A percentile compares a stretch with the other conserved stretches of the same genome.
Conservation (phyloP, 805 yeast genomes). For the Metschnikowia anglica region DNA sequence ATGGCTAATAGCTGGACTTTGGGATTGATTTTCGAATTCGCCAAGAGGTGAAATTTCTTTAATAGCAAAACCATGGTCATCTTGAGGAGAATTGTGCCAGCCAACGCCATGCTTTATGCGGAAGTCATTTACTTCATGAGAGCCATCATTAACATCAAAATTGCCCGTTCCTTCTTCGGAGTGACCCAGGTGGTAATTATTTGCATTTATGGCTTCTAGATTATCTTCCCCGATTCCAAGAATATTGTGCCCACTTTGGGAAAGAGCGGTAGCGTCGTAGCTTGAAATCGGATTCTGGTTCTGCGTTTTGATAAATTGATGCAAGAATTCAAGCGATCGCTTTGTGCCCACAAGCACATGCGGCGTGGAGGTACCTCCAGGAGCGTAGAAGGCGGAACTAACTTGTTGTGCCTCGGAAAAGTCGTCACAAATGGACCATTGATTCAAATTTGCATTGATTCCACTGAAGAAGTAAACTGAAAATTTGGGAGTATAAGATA, state of each 20-base stretch:
- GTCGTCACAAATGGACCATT: constrained; percentile 82
- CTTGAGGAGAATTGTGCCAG: constrained; percentile 14
- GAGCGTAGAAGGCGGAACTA: constrained; percentile 57
- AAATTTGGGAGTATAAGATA: constrained; percentile 68
- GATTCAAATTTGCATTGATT: constrained; percentile 52
- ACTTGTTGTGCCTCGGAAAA: constrained; percentile 84
- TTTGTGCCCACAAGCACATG: constrained; percentile 64
- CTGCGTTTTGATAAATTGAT: constrained; percentile 51
- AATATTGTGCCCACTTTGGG: background rate
- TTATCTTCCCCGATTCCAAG: background rate
- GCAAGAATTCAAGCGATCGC: constrained; percentile 51
- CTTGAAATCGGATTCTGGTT: constrained; percentile 17
- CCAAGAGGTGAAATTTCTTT: constrained; percentile 13
- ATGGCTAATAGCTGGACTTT: constrained; percentile 9
- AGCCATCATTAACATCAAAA: background rate
- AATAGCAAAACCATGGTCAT: constrained; percentile 12
- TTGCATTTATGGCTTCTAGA: background rate
- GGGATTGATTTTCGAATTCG: constrained; percentile 10
- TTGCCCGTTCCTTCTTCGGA: background rate
- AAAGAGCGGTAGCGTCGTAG: background rate
- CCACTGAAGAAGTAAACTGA: constrained; percentile 71
- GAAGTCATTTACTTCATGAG: constrained; percentile 8
- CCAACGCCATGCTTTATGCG: constrained; percentile 12
- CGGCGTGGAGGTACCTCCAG: constrained; percentile 58
- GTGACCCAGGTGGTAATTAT: background rate